Evolutionary conservation across 495 filamentous ascomycete genomes (phyloP).

Genomic region (Recurvomyces mirabilis): DNA sequence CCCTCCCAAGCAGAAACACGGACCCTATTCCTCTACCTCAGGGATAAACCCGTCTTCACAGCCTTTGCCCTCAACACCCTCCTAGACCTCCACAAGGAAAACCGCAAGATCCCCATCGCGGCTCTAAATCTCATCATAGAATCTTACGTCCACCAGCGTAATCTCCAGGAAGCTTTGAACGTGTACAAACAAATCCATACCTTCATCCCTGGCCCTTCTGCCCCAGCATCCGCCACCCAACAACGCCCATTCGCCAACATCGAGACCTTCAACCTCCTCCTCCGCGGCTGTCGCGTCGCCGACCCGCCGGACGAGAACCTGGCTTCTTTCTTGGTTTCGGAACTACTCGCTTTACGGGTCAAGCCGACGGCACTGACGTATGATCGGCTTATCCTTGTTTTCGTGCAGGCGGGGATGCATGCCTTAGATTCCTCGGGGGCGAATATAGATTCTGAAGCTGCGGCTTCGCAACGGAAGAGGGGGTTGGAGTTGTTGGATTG

Average conservation of each 20-base stretch:
- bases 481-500: slow-evolving; percentile 14
- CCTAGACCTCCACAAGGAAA: slow-evolving; percentile 37
- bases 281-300: slow-evolving; percentile 46
- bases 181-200: slow-evolving; percentile 58
- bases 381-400: slow-evolving; percentile 57
- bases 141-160: slow-evolving; percentile 31
- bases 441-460: background rate
- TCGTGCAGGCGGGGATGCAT: slow-evolving; percentile 36
- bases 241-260: slow-evolving; percentile 32
- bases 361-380: slow-evolving; percentile 51
- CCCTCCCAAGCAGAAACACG: slow-evolving; percentile 44
- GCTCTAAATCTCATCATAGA: slow-evolving; percentile 57
- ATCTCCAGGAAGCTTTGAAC: slow-evolving; percentile 47
- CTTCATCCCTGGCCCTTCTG: slow-evolving; percentile 39
- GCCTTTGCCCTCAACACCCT: slow-evolving; percentile 43
- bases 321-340: slow-evolving; percentile 58
- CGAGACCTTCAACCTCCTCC: slow-evolving; percentile 55
- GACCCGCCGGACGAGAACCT: slow-evolving; percentile 18
- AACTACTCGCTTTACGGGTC: slow-evolving; percentile 58
- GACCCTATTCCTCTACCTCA: slow-evolving; percentile 42
- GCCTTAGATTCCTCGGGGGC: slow-evolving; percentile 41
- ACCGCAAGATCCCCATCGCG: slow-evolving; percentile 39
- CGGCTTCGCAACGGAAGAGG: slow-evolving; percentile 1
- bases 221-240: background rate
- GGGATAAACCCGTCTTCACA: slow-evolving; percentile 23